Evolutionary conservation across 2,329 filamentous ascomycete genomes (phyloP), one percentile per base, ranked within the genome.

Genomic region (Emericellopsis atlantica): DNA sequence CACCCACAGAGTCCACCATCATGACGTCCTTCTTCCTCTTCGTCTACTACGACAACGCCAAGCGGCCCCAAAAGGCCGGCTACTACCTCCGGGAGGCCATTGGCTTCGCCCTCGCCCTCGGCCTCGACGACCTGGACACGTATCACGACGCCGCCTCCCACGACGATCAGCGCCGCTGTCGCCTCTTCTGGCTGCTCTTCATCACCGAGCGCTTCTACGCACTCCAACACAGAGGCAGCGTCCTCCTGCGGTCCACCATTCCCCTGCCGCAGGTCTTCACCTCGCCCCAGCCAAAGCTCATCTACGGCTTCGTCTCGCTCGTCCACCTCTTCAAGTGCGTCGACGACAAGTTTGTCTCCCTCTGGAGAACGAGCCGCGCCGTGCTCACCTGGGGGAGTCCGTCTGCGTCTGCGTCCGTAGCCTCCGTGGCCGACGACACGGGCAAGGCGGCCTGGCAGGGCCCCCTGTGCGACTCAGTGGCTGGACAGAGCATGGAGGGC

Each of bases 31-130:
- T 51, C 41, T 50, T 50, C 33, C 43, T 48, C 9, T 50, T 49
- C 35, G 40, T 36, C 5, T 49, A 49, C 15, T 43, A 50, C 39
- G 48, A 44, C 14, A 48, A 51, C 31, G 16, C 39, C 5, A 37
- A 44, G 36, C 46, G 45, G 35, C 42, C 43, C 7, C 39, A 40
- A 21, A 39, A 40, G 11, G 49, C 49, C 15, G 48, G 45, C 43
- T 51, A 51, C 24, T 45, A 51, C 35, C 43, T 51, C 26, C 40
- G 45, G 12, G 49, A 51, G 23, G 49, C 49, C 11, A 51, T 51
- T 29, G 48, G 49, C 7, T 49, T 51, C 32, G 41, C 46, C 9
- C 40, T 47, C 11, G 42, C 44, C 10, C 21, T 49, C 18, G 44
- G 45, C 8, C 33, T 51, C 2, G 46, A 49, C 26, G 42, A 48